Base-by-base conservation (phyloP, 139 green algal genomes). In the Monoraphidium neglectum region DNA sequence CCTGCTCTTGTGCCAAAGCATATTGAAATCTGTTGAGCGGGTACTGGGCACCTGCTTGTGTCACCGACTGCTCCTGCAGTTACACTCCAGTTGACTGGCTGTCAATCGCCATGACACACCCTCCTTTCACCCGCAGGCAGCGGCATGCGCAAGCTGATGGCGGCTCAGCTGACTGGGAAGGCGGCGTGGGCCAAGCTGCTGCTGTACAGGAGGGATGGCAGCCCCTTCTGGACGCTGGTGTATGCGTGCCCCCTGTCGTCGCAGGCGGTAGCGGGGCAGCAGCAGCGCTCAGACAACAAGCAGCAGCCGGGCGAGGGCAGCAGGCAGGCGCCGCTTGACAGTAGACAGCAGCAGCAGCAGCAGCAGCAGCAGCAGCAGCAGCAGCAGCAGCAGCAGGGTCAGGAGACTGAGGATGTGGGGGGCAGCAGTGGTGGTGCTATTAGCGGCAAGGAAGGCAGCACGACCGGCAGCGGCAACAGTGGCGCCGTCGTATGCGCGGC, bases 181-280 rank as follows among this genome's bases (percentile, higher is more conserved):
- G 62, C 70, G 13, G 65, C 30, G 1, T 57, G 36, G 4, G 72
- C 78, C 4, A 82, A 81, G 73, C 51, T 88, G 72, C 57, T 86
- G 43, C 76, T 80, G 33, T 86, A 88, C 65, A 79, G 57, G 23
- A 72, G 74, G 36, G 69, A 84, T 38, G 83, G 83, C 35, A 77
- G 70, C n/a, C 79, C 83, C 3, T 86, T 88, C 64, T 88, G 83
- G 79, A 77, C 60, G 6, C 60, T 81, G 37, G 65, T 84, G 26
- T 73, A 81, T 35, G 78, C 35, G 37, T 84, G 63, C 51, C 79
- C 83, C 10, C 37, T 85, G 32, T 32, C 3, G 23, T 38, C 18
- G 10, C 40, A n/a, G 28, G 54, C 2, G n/a, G 21, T 57, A 18
- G 12, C 23, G 56, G 24, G 5, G 56, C 8, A 35, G 56, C 56